Evolutionary conservation across 805 yeast genomes (phyloP).

Genomic region (Schizosaccharomyces lindneri): DNA sequence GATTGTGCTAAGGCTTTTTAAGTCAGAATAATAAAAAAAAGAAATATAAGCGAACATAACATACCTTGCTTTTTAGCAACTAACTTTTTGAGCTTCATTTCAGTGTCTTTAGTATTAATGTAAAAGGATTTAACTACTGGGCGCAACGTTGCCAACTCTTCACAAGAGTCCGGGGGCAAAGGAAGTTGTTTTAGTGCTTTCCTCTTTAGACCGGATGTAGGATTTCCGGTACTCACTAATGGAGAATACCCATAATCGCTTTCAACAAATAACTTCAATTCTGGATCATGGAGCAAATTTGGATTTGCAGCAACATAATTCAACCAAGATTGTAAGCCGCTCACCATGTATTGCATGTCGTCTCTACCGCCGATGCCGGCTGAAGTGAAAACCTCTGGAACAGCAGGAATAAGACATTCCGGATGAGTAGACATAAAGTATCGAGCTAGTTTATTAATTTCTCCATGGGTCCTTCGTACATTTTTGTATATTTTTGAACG

Average conservation of each 20-base stretch:
- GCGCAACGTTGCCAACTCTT: constrained; percentile 59
- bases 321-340: constrained; percentile 65
- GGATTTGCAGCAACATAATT: constrained; percentile 49
- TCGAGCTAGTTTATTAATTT: constrained; percentile 48
- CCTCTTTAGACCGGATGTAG: constrained; percentile 68
- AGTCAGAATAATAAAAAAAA: not conserved
- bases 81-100: constrained; percentile 32
- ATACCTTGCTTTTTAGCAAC: constrained; percentile 21
- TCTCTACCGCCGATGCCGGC: constrained; percentile 73
- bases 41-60: constrained; percentile 10
- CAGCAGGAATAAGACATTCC: constrained; percentile 78
- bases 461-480: constrained; percentile 57
- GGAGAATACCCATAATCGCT: constrained; percentile 47
- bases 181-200: constrained; percentile 77
- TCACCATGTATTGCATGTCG: constrained; percentile 31
- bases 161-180: constrained; percentile 72
- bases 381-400: constrained; percentile 51
- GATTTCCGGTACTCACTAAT: constrained; percentile 31
- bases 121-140: constrained; percentile 65
- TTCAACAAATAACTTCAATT: constrained; percentile 61
- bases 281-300: constrained; percentile 65
- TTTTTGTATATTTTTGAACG: constrained; percentile 46
- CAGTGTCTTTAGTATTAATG: constrained; percentile 25
- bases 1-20: not conserved
- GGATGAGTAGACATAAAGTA: constrained; percentile 60